Evolutionary conservation across 345 rosid genomes (phyloP), one percentile per base, ranked within the genome.

Genomic region (Dipteronia dyeriana): DNA sequence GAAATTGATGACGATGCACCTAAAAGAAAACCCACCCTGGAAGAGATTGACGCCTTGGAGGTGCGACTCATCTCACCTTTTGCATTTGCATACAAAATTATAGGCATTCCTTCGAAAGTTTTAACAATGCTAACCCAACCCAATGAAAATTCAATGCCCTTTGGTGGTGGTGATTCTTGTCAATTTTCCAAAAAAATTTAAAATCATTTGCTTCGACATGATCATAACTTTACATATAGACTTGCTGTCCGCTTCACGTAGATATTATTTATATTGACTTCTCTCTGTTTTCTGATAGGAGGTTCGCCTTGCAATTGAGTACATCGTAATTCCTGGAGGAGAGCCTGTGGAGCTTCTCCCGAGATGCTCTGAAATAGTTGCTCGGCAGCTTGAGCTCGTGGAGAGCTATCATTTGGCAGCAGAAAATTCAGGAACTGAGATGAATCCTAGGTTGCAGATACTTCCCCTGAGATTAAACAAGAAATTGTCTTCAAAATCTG

Each of bases 41-140:
- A 96, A 89, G 99, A 96, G 87, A 92, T 96, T 5, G 98, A 96
- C 86, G 99, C 99, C 63, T 84, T 96, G 70, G 99, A 95, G 99
- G 99, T 92, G 45, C 79, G 67, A 61, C 43, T 83, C 57, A 64
- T 76, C 74, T 43, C 60, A 59, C 66, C 71, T 74, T 13, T 25
- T 7, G 5, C 38, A 39, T 23, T 19, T 13, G 16, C 3, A 34
- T 29, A 14, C 41, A 14, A 22, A 43, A 41, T 8, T 8, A 59
- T 53, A 19, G 67, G 67, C 63, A 2, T 70, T 56, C 61, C 68
- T 59, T 16, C 41, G 61, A 26, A 66, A 59, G 49, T 22, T 75
- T 56, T 73, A 9, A 51, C 22, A 41, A 65, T 63, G 38, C 34
- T 71, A 65, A n/a, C 23, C 20, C 10, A 56, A 13, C 56, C 34